These are phyloP conservation scores for Hypoxylon cercidicola DNA, from an alignment of 495 filamentous ascomycete genomes.

Conservation along the genomic window DNA sequence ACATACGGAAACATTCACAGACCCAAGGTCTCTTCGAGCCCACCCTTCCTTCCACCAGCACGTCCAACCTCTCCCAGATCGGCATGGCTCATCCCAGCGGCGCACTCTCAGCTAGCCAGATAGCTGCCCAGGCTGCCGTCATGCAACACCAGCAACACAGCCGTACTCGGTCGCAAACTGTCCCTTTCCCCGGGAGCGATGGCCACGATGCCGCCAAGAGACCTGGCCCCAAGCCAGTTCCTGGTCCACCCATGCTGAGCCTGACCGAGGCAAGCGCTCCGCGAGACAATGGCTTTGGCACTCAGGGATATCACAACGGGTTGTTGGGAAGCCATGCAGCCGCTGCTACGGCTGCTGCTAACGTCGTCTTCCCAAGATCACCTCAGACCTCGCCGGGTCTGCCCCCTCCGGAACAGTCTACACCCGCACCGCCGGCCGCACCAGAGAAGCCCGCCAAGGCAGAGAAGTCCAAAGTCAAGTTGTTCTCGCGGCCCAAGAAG, in stretches of 20 bases:
- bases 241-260: slow-evolving; percentile 66
- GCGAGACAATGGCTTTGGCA: slow-evolving; percentile 62
- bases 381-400: slow-evolving; percentile 61
- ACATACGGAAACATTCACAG: slow-evolving; percentile 68
- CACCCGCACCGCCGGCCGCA: slow-evolving; percentile 51
- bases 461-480: slow-evolving; percentile 89
- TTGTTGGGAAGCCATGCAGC: slow-evolving; percentile 70
- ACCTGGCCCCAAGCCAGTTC: slow-evolving; percentile 49
- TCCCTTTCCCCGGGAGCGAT: slow-evolving; percentile 60
- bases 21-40: slow-evolving; percentile 93
- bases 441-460: slow-evolving; percentile 74
- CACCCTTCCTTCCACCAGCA: slow-evolving; percentile 74
- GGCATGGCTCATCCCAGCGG: slow-evolving; percentile 50
- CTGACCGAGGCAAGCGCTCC: slow-evolving; percentile 65
- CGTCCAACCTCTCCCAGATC: slow-evolving; percentile 63
- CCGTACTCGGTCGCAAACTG: slow-evolving; percentile 78
- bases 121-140: slow-evolving; percentile 91
- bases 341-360: slow-evolving; percentile 84
- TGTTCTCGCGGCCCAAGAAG: slow-evolving; percentile 89
- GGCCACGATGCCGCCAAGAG: slow-evolving; percentile 44
- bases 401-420: slow-evolving; percentile 47
- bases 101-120: slow-evolving; percentile 75
- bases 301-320: slow-evolving; percentile 72
- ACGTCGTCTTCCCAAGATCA: slow-evolving; percentile 81
- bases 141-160: slow-evolving; percentile 63